Percentiles rank a stretch among this genome's conserved stretches.
These are phyloP conservation scores for Hibiscus trionum DNA, from an alignment of 345 rosid genomes.

Conservation along the genomic window DNA sequence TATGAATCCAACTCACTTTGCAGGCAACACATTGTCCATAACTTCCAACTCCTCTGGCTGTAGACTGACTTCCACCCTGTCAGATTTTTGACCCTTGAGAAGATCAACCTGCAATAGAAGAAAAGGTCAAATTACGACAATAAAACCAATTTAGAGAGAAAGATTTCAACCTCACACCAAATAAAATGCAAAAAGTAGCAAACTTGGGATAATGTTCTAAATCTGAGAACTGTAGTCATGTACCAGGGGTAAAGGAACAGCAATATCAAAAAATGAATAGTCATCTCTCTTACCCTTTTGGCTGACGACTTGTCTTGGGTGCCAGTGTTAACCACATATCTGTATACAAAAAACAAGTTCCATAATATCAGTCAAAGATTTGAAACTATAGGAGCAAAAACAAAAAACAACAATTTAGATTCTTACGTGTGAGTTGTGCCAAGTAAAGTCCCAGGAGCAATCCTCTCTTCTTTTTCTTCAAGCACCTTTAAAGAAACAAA, in stretches of 20 bases:
- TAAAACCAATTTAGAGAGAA: not conserved
- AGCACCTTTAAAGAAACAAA: conserved; percentile 43
- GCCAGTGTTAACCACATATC: conserved; percentile 64
- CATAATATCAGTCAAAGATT: not conserved
- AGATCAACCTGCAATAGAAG: conserved; percentile 69
- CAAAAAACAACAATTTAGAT: not conserved
- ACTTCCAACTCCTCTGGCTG: conserved; percentile 91
- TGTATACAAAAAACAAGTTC: conserved; percentile 17
- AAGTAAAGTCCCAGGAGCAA: conserved; percentile 83
- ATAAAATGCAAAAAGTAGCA: not conserved
- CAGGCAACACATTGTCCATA: conserved; percentile 85
- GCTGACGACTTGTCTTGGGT: conserved; percentile 75
- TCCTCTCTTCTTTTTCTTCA: conserved; percentile 75
- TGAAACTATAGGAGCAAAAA: not conserved
- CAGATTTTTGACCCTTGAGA: conserved; percentile 86
- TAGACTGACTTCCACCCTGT: conserved; percentile 76
- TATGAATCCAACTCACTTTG: conserved; percentile 55
- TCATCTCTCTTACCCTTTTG: conserved; percentile 68
- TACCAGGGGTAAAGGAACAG: not conserved
- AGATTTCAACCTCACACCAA: not conserved
- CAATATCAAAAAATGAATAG: not conserved
- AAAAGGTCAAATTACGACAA: not conserved
- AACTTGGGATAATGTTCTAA: not conserved
- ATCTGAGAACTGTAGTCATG: not conserved
- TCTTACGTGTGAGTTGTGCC: conserved; percentile 87